A percentile compares a stretch with the other conserved stretches of the same genome.
phyloP scores from a whole-genome alignment of 257 asterid genomes.

The Solanum dulcamara region DNA sequence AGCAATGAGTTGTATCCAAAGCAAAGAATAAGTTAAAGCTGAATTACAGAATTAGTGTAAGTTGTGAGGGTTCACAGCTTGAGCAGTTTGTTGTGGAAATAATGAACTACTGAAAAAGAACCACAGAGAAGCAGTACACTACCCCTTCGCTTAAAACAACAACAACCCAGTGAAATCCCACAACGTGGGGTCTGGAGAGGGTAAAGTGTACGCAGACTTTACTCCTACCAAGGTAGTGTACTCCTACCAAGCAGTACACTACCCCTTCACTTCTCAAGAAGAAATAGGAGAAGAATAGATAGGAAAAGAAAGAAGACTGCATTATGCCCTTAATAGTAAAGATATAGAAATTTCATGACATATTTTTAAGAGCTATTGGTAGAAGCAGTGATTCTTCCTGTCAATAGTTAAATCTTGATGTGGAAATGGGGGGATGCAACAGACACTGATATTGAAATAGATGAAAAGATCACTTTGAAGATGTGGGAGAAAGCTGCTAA shows the following conservation, averaged over 20 bases:
- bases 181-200: too few relatives aligned
- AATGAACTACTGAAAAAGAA: background rate
- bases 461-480: background rate
- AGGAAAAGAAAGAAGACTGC: background rate
- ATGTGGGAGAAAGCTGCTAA: background rate
- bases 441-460: background rate
- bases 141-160: background rate
- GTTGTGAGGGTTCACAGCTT: background rate
- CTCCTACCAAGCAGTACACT: background rate
- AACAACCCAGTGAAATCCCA: too few relatives aligned
- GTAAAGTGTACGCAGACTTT: too few relatives aligned
- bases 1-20: background rate
- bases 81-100: background rate
- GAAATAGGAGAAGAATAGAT: background rate
- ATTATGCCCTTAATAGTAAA: background rate
- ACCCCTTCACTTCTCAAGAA: background rate
- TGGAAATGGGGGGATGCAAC: background rate
- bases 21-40: background rate
- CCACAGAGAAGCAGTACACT: background rate
- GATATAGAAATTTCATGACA: background rate
- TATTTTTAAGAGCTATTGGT: background rate
- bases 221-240: too few relatives aligned
- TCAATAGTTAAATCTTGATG: background rate
- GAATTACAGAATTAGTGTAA: background rate
- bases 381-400: background rate